Evolutionary conservation across 495 filamentous ascomycete species (phyloP).

Genomic region (Acidiella bohemica): DNA sequence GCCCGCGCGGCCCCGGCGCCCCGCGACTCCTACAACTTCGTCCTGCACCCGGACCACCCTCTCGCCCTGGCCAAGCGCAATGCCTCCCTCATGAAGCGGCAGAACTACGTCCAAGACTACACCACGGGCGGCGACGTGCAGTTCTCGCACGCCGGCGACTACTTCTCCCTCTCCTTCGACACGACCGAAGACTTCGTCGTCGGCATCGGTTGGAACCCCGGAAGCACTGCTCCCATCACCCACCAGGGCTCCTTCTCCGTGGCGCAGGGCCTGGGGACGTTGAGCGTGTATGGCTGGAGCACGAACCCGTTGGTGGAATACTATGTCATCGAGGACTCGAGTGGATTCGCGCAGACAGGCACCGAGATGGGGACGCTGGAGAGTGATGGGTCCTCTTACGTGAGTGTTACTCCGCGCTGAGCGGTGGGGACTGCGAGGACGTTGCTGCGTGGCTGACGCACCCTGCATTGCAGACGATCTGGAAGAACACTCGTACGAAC

Average conservation of each 20-base stretch:
- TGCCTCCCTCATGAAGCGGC: constrained; percentile 22
- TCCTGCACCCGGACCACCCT: constrained; percentile 15
- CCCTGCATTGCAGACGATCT: no score
- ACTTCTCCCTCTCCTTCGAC: constrained; percentile 19
- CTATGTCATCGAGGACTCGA: constrained; percentile 45
- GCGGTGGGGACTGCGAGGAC: no score
- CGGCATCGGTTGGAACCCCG: constrained; percentile 9
- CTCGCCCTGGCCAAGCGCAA: not conserved
- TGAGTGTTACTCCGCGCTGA: no score
- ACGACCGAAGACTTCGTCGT: not conserved
- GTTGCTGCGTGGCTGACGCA: no score
- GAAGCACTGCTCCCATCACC: constrained; percentile 15
- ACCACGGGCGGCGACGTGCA: constrained; percentile 28
- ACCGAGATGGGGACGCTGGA: constrained; percentile 4
- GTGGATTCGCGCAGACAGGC: not conserved
- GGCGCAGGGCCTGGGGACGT: constrained; percentile 9
- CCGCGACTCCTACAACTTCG: constrained; percentile 20
- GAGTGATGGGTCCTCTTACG: constrained; percentile 5
- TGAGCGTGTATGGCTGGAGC: constrained; percentile 51
- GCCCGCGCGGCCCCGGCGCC: constrained; percentile 19
- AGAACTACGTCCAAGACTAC: constrained; percentile 32
- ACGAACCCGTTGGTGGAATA: constrained; percentile 48
- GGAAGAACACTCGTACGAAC: constrained; percentile 3
- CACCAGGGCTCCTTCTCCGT: constrained; percentile 11
- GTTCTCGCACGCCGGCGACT: constrained; percentile 19